Evolutionary conservation across 2,329 filamentous ascomycete genomes (phyloP), one percentile per base, ranked within the genome.

Genomic region (Trichophaea hybrida): DNA sequence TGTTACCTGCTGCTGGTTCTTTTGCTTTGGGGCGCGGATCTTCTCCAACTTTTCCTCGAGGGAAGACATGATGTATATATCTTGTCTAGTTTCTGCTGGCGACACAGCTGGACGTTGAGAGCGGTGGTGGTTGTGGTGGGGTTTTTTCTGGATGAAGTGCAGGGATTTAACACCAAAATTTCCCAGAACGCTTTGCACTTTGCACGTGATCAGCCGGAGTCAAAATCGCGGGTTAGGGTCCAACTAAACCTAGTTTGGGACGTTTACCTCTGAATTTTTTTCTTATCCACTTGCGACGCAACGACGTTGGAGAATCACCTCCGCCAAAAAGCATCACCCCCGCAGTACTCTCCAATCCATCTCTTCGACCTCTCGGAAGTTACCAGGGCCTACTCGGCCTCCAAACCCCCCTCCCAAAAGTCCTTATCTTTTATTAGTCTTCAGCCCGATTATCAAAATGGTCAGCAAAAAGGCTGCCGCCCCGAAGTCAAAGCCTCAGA

Each of bases 1-100:
- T 13, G 40, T 38, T 15, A 72, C 89, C 80, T 90, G 88, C 73
- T 94, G 83, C 75, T 96, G 90, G 72, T 87, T 95, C 74, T 97
- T 88, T 69, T 96, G 82, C 74, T 94, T 95, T 59, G 93, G 93
- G 71, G 87, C 93, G 75, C 93, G 87, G 73, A 97, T 96, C 80
- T 94, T 96, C 76, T 91, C 87, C 72, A 98, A 82, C 78, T 89
- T 94, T 77, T 95, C 91, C 72, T 86, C 83, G 70, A 97, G 58
- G 10, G 60, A 57, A 12, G 49, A 31, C 24, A 33, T 35, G 8
- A 24, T 34, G 32, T 6, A 12, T 34, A 32, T 52, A 10, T 52
- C 10, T 50, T 2, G 10, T 3, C 38, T 43, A 1, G 38, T 43
- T 15, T 12, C 15, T 15, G 38, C 38, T 15, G 6, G 24, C 13